Conservation (phyloP, 2,329 filamentous ascomycete genomes). For the Penicillium sp. region DNA sequence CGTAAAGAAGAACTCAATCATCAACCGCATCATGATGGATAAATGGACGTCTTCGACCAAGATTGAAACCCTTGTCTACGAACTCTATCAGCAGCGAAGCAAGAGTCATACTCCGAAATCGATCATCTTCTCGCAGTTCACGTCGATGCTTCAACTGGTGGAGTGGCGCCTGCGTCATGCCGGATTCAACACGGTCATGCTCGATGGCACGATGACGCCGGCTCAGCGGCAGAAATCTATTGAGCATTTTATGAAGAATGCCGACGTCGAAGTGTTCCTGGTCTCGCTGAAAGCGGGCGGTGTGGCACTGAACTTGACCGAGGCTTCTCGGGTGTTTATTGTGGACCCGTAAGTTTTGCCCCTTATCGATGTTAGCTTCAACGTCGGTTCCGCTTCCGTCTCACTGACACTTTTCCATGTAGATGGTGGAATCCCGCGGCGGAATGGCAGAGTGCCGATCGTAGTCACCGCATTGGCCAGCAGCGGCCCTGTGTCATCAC, state of each 20-base stretch:
- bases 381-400: neutral
- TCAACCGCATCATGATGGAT: conserved; percentile 98
- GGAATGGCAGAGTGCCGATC: conserved; percentile 96
- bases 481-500: conserved; percentile 92
- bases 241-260: conserved; percentile 93
- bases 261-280: conserved; percentile 92
- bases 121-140: conserved; percentile 97
- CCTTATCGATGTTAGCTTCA: neutral
- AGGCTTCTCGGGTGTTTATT: conserved; percentile 93
- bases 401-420: conserved; percentile 33
- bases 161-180: conserved; percentile 95
- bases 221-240: conserved; percentile 91
- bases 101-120: conserved; percentile 94
- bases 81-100: conserved; percentile 86
- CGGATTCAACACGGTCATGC: conserved; percentile 98
- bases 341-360: conserved; percentile 77
- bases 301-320: conserved; percentile 91
- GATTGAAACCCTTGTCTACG: conserved; percentile 94
- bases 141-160: conserved; percentile 93
- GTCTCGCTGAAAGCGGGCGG: conserved; percentile 96
- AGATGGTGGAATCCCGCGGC: conserved; percentile 99
- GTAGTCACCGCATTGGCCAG: conserved; percentile 93
- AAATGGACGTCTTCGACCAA: conserved; percentile 98
- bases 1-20: conserved; percentile 94
- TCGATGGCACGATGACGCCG: conserved; percentile 96